These are phyloP conservation scores for Xylaria sp. DNA, from an alignment of 2,329 filamentous ascomycete species.

Conservation along the genomic window DNA sequence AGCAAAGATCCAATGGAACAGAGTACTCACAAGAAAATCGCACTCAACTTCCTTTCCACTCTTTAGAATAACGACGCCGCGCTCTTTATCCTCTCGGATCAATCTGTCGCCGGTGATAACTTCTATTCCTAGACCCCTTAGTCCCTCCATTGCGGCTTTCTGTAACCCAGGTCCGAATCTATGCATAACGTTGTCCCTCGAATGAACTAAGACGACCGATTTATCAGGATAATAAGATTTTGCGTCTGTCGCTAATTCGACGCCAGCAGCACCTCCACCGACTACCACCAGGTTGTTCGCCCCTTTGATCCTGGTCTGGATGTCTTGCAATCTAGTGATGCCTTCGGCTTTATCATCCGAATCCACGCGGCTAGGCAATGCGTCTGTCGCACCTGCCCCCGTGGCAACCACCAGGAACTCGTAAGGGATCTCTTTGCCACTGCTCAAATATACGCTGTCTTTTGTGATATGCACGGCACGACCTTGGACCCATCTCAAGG, in stretches of 20 bases:
- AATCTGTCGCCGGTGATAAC: constrained; percentile 64
- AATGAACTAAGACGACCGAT: constrained; percentile 67
- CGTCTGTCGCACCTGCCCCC: constrained; percentile 57
- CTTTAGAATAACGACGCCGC: constrained; percentile 56
- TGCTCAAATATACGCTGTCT: constrained; percentile 54
- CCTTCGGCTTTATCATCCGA: constrained; percentile 56
- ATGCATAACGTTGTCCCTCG: constrained; percentile 63
- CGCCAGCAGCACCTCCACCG: constrained; percentile 70
- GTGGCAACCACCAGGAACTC: constrained; percentile 69
- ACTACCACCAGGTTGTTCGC: constrained; percentile 61
- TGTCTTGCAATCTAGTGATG: constrained; percentile 55
- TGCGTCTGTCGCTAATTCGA: constrained; percentile 70
- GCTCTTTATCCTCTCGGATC: constrained; percentile 51
- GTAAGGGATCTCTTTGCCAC: constrained; percentile 60
- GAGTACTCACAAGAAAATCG: constrained; percentile 60
- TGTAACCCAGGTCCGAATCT: constrained; percentile 60
- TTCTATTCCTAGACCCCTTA: constrained; percentile 60
- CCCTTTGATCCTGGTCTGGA: constrained; percentile 59
- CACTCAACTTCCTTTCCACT: constrained; percentile 59
- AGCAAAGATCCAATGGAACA: constrained; percentile 7
- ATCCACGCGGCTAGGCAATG: constrained; percentile 61
- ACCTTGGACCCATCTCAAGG: constrained; percentile 55
- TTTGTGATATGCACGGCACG: constrained; percentile 54
- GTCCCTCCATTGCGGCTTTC: constrained; percentile 53
- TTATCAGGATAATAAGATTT: constrained; percentile 68